Evolutionary conservation across 345 rosid genomes (phyloP).

Genomic region (Eucalyptus polyanthemos): DNA sequence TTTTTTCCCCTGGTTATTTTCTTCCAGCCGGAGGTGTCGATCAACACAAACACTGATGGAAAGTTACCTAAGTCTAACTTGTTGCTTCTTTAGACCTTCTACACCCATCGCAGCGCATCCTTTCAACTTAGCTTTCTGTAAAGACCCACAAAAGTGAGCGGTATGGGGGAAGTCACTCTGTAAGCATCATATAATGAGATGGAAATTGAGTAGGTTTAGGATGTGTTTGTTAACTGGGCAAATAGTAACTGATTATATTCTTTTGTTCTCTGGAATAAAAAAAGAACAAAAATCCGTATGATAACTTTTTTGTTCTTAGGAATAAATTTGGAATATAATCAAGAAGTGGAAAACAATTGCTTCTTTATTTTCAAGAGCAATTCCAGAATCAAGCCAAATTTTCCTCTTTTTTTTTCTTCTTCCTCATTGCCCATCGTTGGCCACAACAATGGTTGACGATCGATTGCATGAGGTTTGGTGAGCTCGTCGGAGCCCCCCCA

Average conservation of each 20-base stretch:
- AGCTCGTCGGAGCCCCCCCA: accelerated
- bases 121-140: background rate
- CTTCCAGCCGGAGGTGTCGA: background rate
- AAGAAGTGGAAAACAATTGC: no score
- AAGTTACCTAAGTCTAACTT: background rate
- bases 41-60: background rate
- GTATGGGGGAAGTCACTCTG: background rate
- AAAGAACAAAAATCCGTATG: accelerated
- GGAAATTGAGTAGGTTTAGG: background rate
- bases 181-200: background rate
- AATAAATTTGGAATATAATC: accelerated
- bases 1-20: background rate
- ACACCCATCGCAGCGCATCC: background rate
- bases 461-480: accelerated
- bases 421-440: accelerated
- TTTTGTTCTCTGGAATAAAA: no score
- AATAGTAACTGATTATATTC: accelerated
- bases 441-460: accelerated
- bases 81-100: background rate
- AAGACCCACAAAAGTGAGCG: background rate
- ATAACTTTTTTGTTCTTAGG: accelerated
- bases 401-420: no score
- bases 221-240: accelerated
- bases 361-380: accelerated
- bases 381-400: accelerated